phyloP scores from a whole-genome alignment of 768 basidiomycete species.

The Leccinellum albellum region DNA sequence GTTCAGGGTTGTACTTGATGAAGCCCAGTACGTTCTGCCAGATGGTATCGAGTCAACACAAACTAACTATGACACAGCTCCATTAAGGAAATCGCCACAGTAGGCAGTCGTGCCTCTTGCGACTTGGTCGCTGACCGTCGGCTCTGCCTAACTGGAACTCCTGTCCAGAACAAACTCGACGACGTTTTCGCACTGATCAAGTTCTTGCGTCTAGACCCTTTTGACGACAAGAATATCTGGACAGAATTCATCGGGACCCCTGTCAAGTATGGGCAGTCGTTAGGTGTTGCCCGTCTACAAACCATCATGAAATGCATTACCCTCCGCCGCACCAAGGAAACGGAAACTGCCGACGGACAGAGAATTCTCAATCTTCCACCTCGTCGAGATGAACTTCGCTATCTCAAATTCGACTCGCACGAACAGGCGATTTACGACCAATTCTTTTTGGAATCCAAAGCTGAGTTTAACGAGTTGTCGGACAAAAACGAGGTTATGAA shows the following conservation, averaged over 20 bases:
- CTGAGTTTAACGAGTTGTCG: slow-evolving; percentile 84
- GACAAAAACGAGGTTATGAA: slow-evolving; percentile 93
- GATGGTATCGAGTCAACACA: background rate
- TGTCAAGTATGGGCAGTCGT: slow-evolving; percentile 84
- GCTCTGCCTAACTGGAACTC: slow-evolving; percentile 94
- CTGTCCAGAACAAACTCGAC: slow-evolving; percentile 98
- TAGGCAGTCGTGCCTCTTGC: slow-evolving; percentile 92
- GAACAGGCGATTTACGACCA: slow-evolving; percentile 86
- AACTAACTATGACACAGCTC: slow-evolving; percentile 48
- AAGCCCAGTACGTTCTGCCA: slow-evolving; percentile 79
- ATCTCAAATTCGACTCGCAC: slow-evolving; percentile 75
- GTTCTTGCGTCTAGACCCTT: slow-evolving; percentile 86
- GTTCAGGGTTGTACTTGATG: slow-evolving; percentile 92
- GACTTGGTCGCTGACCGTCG: slow-evolving; percentile 92
- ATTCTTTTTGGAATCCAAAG: slow-evolving; percentile 87
- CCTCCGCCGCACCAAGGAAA: slow-evolving; percentile 93
- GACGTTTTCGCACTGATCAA: slow-evolving; percentile 97
- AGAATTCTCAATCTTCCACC: slow-evolving; percentile 85
- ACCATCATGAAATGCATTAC: slow-evolving; percentile 97
- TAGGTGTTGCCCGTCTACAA: slow-evolving; percentile 91
- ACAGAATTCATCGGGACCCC: slow-evolving; percentile 89
- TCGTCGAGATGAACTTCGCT: slow-evolving; percentile 83
- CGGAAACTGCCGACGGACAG: slow-evolving; percentile 73
- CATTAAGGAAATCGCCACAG: slow-evolving; percentile 94
- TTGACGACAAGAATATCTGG: slow-evolving; percentile 92